Evolutionary conservation across 106 monocot species (phyloP), one percentile per base, ranked within the genome.

Genomic region (Alisma plantagoaquatica): DNA sequence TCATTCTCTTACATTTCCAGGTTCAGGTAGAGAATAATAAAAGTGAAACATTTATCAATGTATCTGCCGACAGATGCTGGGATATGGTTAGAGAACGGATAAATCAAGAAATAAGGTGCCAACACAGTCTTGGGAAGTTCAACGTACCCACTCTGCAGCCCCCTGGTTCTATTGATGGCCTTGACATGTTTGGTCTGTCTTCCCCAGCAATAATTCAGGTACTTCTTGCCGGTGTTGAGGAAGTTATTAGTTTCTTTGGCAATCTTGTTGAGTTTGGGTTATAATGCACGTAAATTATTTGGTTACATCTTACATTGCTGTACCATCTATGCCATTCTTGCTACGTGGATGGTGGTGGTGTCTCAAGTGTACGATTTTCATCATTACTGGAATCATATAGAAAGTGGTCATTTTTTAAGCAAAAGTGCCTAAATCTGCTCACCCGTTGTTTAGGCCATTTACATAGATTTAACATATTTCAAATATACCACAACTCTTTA

Each of bases 111-210:
- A 92, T 86, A 62, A 82, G 66, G 46, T 70, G 62, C 38, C 57
- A 61, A 5, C 76, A 79, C 29, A 71, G 29, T 22, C 54, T 70
- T 24, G 82, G 76, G 24, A 70, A 50, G 54, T 10, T 31, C 20
- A 74, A 72, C 15, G 58, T 87, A 41, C 76, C 87, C 41, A 51
- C 70, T 12, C 54, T 88, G 43, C 93, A 78, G 66, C 84, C 74
- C 54, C 88, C 84, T 17, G 77, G 78, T 50, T 81, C 84, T 11
- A n/a, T 88, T 49, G 84, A 84, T 70, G 94, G 94, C 44, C 77
- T 84, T 56, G 81, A 84, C 50, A 88, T 96, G 94, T 84, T 88
- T 78, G 94, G 94, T 12, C 78, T 96, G 42, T 70, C 67, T 49
- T 84, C 81, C 43, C 88, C 81, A 14, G 18, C 71, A 24, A 84